Conservation (phyloP, 1,284 basidiomycete species). For the Hymenochaete sp. region DNA sequence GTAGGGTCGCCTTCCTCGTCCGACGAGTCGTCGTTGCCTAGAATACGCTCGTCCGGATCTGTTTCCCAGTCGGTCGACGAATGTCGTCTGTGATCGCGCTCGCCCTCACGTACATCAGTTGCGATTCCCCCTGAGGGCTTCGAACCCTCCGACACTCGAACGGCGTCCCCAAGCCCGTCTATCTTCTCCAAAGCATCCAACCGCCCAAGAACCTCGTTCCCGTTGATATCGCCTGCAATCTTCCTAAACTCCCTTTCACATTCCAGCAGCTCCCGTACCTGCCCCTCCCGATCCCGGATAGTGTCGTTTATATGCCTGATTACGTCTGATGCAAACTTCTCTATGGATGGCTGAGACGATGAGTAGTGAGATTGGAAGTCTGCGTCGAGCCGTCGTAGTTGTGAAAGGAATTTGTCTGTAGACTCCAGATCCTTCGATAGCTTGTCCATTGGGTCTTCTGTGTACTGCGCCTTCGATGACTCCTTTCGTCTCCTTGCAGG, state of each 20-base stretch:
- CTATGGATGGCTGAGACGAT: constrained; percentile 44
- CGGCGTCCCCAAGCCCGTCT: constrained; percentile 37
- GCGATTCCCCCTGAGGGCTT: constrained; percentile 19
- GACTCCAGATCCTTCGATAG: constrained; percentile 65
- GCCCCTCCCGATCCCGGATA: constrained; percentile 63
- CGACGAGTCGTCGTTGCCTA: constrained; percentile 41
- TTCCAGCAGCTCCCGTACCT: constrained; percentile 65
- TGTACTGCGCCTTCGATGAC: constrained; percentile 25
- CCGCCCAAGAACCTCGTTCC: constrained; percentile 59
- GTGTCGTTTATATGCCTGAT: constrained; percentile 69
- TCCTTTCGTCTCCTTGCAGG: background rate
- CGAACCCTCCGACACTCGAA: background rate
- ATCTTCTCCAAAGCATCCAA: constrained; percentile 52
- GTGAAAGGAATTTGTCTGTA: constrained; percentile 65
- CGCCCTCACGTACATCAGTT: constrained; percentile 40
- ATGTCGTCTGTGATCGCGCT: constrained; percentile 22
- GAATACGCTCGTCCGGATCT: constrained; percentile 40
- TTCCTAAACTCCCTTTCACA: constrained; percentile 72
- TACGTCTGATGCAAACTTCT: constrained; percentile 63
- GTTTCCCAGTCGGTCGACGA: constrained; percentile 48
- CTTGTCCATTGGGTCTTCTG: constrained; percentile 62
- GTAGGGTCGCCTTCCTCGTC: constrained; percentile 24
- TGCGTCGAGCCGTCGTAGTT: constrained; percentile 58
- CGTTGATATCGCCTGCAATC: constrained; percentile 67
- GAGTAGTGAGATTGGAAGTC: constrained; percentile 27